phyloP scores from a whole-genome alignment of 176 grass and related monocot species.

The Aegilops sharonensis region DNA sequence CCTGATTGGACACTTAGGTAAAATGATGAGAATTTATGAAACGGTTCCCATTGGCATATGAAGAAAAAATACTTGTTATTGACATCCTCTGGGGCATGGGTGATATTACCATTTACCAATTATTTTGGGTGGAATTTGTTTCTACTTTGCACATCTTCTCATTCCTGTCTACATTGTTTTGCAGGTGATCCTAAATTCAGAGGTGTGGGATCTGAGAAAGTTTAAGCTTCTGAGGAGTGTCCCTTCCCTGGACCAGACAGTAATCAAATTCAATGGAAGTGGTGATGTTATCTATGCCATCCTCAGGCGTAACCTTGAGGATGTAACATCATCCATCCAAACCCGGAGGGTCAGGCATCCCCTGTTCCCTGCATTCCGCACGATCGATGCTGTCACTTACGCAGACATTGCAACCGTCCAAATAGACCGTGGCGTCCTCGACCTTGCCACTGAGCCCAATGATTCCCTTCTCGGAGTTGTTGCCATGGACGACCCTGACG shows the following conservation, averaged over 20 bases:
- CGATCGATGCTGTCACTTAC: conserved; percentile 85
- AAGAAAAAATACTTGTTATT: too few species aligned
- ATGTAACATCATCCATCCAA: conserved; percentile 66
- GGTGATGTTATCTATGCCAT: conserved; percentile 94
- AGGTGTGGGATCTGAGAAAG: conserved; percentile 99
- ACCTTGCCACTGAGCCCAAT: conserved; percentile 74
- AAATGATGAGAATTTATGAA: too few species aligned
- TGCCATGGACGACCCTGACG: conserved; percentile 90
- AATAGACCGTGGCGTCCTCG: conserved; percentile 86
- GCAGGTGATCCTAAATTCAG: conserved; percentile 92
- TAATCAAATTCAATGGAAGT: conserved; percentile 84
- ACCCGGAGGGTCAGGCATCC: conserved; percentile 80
- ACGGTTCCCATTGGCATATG: too few species aligned
- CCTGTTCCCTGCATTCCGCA: conserved; percentile 86
- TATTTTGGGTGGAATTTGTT: too few species aligned
- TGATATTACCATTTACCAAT: too few species aligned
- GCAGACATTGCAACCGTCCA: conserved; percentile 91
- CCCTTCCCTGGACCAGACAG: conserved; percentile 91
- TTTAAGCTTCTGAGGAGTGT: conserved; percentile 94
- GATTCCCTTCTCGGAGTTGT: conserved; percentile 83
- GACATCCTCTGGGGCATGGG: too few species aligned
- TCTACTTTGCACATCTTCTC: not conserved
- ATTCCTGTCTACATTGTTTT: not conserved
- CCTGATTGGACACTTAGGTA: too few species aligned
- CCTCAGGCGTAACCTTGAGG: conserved; percentile 87